phyloP scores from a whole-genome alignment of 2,329 filamentous ascomycete genomes.

The Exophiala bonariae region DNA sequence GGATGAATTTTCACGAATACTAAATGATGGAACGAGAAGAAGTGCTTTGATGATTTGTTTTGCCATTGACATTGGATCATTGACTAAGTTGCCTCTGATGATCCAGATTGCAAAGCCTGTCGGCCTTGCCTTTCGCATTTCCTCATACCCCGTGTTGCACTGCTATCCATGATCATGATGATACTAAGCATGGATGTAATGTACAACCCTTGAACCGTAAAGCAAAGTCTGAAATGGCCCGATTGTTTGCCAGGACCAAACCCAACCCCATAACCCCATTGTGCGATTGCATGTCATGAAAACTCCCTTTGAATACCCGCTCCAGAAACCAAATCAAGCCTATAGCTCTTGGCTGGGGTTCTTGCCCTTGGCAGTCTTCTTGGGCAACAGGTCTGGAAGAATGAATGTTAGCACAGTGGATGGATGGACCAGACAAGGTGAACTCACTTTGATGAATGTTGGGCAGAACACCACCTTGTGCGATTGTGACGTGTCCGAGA shows the following conservation, averaged over 20 bases:
- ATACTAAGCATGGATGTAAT: conserved; percentile 56
- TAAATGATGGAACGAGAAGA: no score
- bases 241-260: conserved; percentile 51
- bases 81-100: conserved; percentile 25
- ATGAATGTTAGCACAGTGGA: conserved; percentile 35
- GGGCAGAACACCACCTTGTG: conserved; percentile 93
- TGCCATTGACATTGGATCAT: conserved; percentile 24
- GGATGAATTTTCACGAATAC: no score
- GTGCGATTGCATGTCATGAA: conserved; percentile 65
- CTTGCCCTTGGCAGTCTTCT: conserved; percentile 99
- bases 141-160: conserved; percentile 27
- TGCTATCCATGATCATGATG: conserved; percentile 33
- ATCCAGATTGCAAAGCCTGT: conserved; percentile 23
- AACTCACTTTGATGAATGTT: conserved; percentile 95
- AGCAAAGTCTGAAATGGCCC: conserved; percentile 46
- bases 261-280: conserved; percentile 69
- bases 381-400: conserved; percentile 83
- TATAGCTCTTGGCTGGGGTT: conserved; percentile 93
- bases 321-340: conserved; percentile 60
- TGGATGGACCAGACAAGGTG: neutral
- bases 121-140: conserved; percentile 38
- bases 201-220: conserved; percentile 55
- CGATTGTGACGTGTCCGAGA: conserved; percentile 91
- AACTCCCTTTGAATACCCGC: conserved; percentile 69
- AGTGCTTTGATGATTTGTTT: conserved; percentile 11